Conservation (phyloP, 768 basidiomycete genomes). For the Cystoderma amianthinum region DNA sequence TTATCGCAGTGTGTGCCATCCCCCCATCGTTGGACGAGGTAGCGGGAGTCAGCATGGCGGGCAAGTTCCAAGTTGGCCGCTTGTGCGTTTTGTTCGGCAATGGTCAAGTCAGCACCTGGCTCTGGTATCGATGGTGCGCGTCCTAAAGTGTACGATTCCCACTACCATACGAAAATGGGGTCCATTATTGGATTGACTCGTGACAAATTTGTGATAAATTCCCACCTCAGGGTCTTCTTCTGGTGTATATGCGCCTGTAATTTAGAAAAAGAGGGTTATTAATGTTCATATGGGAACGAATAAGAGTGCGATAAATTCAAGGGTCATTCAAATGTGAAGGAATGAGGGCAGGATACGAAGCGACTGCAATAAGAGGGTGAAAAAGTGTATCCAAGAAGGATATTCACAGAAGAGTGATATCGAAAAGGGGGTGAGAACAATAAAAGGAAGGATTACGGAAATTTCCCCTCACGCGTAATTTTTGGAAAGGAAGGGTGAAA, state of each 20-base stretch:
- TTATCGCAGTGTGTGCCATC: slow-evolving; percentile 93
- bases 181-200: slow-evolving; percentile 12
- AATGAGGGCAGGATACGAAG: background rate
- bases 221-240: slow-evolving; percentile 82
- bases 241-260: slow-evolving; percentile 63
- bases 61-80: slow-evolving; percentile 72
- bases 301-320: slow-evolving; percentile 12
- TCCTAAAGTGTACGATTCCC: slow-evolving; percentile 75
- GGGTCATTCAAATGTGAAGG: slow-evolving; percentile 12
- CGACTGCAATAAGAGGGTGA: background rate
- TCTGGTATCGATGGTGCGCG: slow-evolving; percentile 57
- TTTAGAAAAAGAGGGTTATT: slow-evolving; percentile 9
- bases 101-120: slow-evolving; percentile 55
- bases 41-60: slow-evolving; percentile 72
- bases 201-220: slow-evolving; percentile 17
- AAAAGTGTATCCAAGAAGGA: slow-evolving; percentile 11
- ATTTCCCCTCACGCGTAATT: slow-evolving; percentile 14
- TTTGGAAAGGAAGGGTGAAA: slow-evolving; percentile 14
- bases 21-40: slow-evolving; percentile 88
- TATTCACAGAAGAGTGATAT: slow-evolving; percentile 7
- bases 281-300: slow-evolving; percentile 2
- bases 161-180: slow-evolving; percentile 30
- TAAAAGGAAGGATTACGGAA: slow-evolving; percentile 14
- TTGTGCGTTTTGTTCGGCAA: slow-evolving; percentile 58
- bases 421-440: slow-evolving; percentile 9